Evolutionary conservation across 2,329 filamentous ascomycete species (phyloP), one percentile per base, ranked within the genome.

Genomic region (Alternaria viburni): DNA sequence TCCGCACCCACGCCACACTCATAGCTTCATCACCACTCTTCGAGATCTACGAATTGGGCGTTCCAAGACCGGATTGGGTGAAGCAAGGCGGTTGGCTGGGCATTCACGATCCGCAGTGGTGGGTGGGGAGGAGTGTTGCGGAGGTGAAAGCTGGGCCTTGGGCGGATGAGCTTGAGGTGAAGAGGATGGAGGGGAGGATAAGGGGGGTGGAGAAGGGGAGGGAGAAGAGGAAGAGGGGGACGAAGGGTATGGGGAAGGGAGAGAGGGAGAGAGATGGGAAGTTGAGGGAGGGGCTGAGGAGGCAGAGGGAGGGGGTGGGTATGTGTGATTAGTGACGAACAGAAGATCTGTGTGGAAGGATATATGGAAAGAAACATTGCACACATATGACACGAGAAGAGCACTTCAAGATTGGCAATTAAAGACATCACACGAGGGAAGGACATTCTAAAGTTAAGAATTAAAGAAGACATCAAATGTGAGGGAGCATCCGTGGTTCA

Each of bases 111-210:
- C 28, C 64, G 13, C 66, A 67, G 13, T 70, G 65, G 68, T 70
- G 68, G 68, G 28, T 62, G 8, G 61, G 59, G 4, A 68, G 59
- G 54, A 49, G 32, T 2, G 25, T 7, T 1, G 65, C 54, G 11
- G 56, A 66, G 43, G 46, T 68, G 32, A 66, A 62, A 26, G 68
- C 65, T 3, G 68, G 68, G 5, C 65, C 65, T 3, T 45, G 23
- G 15, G 68, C 62, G 7, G 54, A 61, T 3, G 52, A 54, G 19
- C n/a, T 19, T 6, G 68, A 69, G 15, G 41, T 68, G 0, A 44
- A 15, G 21, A 57, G 43, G 8, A 47, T 54, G 2, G 54, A 26
- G 1, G 54, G 30, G 9, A 23, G 43, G 10, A 5, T 63, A 4
- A 57, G 50, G 36, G 51, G 59, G 2, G 6, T 54, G 28, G 41